Evolutionary conservation across 2,329 filamentous ascomycete species (phyloP).

Genomic region (Aspergillus hiratsukae): DNA sequence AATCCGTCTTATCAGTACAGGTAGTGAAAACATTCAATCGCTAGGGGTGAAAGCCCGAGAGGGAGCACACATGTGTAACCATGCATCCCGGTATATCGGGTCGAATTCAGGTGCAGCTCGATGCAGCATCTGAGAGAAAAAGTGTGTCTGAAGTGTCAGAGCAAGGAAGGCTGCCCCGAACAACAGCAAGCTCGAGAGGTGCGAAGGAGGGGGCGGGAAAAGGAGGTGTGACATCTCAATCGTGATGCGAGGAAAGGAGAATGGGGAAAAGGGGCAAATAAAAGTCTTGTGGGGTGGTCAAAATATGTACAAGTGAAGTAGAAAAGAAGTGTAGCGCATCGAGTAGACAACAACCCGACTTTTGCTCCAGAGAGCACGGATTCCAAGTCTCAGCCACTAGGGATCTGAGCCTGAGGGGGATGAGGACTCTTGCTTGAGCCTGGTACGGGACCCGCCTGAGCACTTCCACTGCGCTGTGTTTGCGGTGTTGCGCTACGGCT

Average conservation of each 20-base stretch:
- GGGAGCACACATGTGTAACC: conserved; percentile 3
- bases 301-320: conserved; percentile 32
- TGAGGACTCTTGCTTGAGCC: conserved; percentile 40
- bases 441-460: conserved; percentile 35
- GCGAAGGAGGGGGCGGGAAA: neutral
- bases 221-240: conserved; percentile 4
- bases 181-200: neutral
- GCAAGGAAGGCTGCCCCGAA: neutral
- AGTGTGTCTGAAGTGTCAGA: neutral
- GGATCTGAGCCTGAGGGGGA: conserved; percentile 38
- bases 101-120: neutral
- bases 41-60: conserved; percentile 2
- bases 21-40: conserved; percentile 14
- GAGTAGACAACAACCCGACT: neutral
- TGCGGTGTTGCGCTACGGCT: conserved; percentile 45
- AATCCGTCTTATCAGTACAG: conserved; percentile 21
- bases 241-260: neutral
- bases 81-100: conserved; percentile 4
- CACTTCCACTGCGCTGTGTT: conserved; percentile 42
- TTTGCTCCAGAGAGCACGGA: neutral
- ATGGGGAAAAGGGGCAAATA: conserved; percentile 3
- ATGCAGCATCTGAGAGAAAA: neutral
- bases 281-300: conserved; percentile 14
- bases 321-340: conserved; percentile 5
- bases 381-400: conserved; percentile 26